Evolutionary conservation across 805 yeast species (phyloP).

Genomic region (Kluyveromyces dobzhanskii): DNA sequence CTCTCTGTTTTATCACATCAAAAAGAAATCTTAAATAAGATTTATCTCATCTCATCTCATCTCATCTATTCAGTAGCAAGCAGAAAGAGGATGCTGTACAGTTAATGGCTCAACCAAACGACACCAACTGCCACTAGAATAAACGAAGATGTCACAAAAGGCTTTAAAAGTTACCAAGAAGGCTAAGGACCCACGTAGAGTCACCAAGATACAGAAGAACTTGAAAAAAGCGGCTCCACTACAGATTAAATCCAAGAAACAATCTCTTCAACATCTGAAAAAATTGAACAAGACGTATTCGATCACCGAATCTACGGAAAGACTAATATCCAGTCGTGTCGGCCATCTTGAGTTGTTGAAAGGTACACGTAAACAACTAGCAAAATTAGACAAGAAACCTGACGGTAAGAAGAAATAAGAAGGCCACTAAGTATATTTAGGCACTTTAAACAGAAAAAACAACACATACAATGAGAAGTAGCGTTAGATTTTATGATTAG

Average conservation of each 20-base stretch:
- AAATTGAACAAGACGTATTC: conserved; percentile 46
- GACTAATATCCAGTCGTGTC: conserved; percentile 76
- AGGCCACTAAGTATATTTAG: too few relatives aligned
- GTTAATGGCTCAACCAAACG: too few relatives aligned
- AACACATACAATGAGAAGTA: too few relatives aligned
- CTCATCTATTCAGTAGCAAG: background rate
- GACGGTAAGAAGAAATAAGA: conserved; percentile 1
- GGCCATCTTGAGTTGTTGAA: conserved; percentile 89
- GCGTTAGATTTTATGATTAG: too few relatives aligned
- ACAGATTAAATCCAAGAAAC: conserved; percentile 59
- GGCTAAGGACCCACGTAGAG: conserved; percentile 33
- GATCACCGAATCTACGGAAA: conserved; percentile 63
- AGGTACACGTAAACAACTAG: conserved; percentile 82
- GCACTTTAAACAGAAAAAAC: too few relatives aligned
- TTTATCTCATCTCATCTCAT: conserved; percentile 10
- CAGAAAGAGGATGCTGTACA: too few relatives aligned
- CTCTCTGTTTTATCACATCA: conserved; percentile 4
- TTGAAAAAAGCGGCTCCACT: conserved; percentile 69
- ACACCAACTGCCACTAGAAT: too few relatives aligned
- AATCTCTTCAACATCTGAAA: conserved; percentile 40
- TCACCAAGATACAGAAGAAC: conserved; percentile 55
- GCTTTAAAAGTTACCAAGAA: conserved; percentile 44
- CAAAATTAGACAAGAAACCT: conserved; percentile 38
- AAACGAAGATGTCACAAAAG: conserved; percentile 59
- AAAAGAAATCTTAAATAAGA: conserved; percentile 5